Base-by-base conservation (phyloP, 306 rosid genomes). In the Adenanthera pavonina region DNA sequence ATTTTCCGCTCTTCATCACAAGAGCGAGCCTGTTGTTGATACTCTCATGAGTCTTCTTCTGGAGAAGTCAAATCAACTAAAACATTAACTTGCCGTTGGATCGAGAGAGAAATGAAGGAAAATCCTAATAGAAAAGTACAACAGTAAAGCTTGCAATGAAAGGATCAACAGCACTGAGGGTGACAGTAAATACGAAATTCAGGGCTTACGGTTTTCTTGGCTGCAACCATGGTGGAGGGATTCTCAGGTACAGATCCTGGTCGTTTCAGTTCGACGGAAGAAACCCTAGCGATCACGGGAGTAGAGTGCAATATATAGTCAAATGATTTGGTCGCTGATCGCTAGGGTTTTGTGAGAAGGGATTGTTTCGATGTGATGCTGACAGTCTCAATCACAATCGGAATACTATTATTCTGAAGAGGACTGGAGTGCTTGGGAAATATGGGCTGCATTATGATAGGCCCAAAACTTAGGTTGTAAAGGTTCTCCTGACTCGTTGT, bases 1-100 rank as follows among this genome's bases (percentile, higher is more conserved):
- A 92, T 74, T 92, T 92, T 16, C 97, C 97, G 82, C 97, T 92
- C 97, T 92, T 92, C 97, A 92, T 90, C 40, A 92, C 97, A 66
- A 92, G 97, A 74, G 97, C 97, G 74, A 89, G 97, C 79, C 96
- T 88, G 85, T 91, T 93, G 87, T 91, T 93, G 57, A 93, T 91
- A 72, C 90, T 88, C 87, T 93, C 97, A 86, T 93, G 97, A 2
- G 96, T 93, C 92, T 93, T 93, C 90, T 93, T 93, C 89, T 88
- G 87, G 70, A 78, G 20, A 13, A 53, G 15, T 30, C 9, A 6
- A 19, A 75, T 34, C 52, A 48, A 10, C 25, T 0, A 56, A 75
- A 54, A 60, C 47, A 49, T 48, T 30, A 44, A 71, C 13, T n/a
- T 0, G 11, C 15, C 1, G 7, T n/a, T 12, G 40, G 38, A 38